Base-by-base conservation (phyloP, 192 early-diverging fungal genomes). In the Mortierella antarctica region DNA sequence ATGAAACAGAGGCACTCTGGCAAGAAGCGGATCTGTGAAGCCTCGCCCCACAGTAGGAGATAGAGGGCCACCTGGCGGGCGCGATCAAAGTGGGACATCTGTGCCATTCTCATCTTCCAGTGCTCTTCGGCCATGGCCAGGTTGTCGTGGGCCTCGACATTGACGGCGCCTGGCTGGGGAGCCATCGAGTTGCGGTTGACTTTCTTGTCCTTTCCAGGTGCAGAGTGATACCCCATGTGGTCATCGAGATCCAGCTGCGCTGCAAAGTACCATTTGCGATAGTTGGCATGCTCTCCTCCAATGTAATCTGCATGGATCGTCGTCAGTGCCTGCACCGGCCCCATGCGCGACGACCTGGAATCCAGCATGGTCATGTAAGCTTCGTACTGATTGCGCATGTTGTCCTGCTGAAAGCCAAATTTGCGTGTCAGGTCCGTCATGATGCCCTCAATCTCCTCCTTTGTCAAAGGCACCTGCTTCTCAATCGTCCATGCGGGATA, bases 211-310 rank as follows among this genome's bases (percentile, higher is more conserved):
- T 65, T 70, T 8, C 63, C 72, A 31, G 70, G 74, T 2, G 72
- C 66, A 58, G 71, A 74, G 6, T 82, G 74, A 39, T 82, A 74
- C 5, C 79, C 79, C 60, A 76, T 70, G 6, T 82, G 84, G 61
- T 87, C 88, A 56, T 89, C 83, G 62, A 88, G 74, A 65, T 92
- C 89, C 23, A 92, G 79, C 68, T 91, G 89, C 10, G 92, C 87
- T 40, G 91, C 91, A 83, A 95, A 93, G 82, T 91, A 95, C 93
- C 93, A 95, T 62, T 90, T 91, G 21, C 92, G 87, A 76, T 93
- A 95, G 85, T 95, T 95, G 64, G 92, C 89, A 60, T 92, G 83
- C 70, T 92, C 91, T 49, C 93, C 93, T 60, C 92, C 93, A 71
- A 95, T 89, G 65, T 91, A 93, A 70, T 95, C 93, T 13, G 92